These are phyloP conservation scores for Lactarius tabidus DNA, from an alignment of 768 basidiomycete species.

Conservation along the genomic window DNA sequence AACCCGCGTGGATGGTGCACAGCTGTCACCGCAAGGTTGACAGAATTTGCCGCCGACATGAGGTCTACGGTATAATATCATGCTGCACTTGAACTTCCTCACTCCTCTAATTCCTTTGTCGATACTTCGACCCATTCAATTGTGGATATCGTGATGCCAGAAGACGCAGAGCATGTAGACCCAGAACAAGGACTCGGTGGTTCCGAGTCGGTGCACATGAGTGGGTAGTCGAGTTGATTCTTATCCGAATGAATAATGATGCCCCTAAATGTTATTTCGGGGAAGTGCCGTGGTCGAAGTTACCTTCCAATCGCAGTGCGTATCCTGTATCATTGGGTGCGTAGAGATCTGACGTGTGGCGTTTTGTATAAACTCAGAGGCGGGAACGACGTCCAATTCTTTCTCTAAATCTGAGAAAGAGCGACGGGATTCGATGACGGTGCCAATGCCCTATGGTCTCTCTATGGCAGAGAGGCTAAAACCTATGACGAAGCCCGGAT, in stretches of 20 bases:
- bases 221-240: neutral
- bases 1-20: too few species aligned
- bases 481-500: neutral
- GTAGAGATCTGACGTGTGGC: neutral
- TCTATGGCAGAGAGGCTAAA: neutral
- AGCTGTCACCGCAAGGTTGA: too few species aligned
- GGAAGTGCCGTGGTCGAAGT: neutral
- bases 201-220: neutral
- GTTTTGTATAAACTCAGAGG: neutral
- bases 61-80: too few species aligned
- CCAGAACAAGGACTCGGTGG: too few species aligned
- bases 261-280: neutral
- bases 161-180: neutral
- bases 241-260: neutral
- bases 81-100: neutral
- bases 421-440: neutral
- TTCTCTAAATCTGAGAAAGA: neutral
- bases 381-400: neutral
- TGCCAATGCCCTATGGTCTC: conserved; percentile 6
- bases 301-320: neutral
- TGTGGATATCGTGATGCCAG: neutral
- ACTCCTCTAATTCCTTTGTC: neutral
- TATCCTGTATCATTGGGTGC: neutral
- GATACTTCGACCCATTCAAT: neutral
- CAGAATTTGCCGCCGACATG: neutral